Conservation (phyloP, 805 yeast genomes). For the Scheffersomyces spartinae region DNA sequence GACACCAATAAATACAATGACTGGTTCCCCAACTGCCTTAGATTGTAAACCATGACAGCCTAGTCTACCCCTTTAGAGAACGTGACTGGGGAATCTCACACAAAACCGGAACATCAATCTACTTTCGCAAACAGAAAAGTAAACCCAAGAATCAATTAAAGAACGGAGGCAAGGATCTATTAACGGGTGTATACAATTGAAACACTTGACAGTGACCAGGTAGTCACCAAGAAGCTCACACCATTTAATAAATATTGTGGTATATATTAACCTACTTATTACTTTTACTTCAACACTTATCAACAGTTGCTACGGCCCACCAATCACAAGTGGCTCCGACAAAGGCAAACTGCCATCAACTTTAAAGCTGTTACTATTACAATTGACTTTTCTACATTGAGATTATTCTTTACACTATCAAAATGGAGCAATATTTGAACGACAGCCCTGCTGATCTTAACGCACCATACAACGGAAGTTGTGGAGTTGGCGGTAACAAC, state of each 20-base stretch:
- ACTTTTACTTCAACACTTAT: neutral
- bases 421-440: slow-evolving; percentile 20
- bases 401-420: too few relatives aligned
- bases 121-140: too few relatives aligned
- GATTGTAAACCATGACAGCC: too few relatives aligned
- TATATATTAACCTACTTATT: neutral
- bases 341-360: too few relatives aligned
- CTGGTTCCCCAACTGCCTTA: too few relatives aligned
- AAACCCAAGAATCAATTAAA: too few relatives aligned
- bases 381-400: too few relatives aligned
- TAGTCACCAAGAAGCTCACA: neutral
- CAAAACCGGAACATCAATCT: neutral
- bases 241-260: slow-evolving; percentile 1
- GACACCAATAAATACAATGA: too few relatives aligned
- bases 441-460: slow-evolving; percentile 19
- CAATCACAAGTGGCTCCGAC: neutral
- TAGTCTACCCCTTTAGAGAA: neutral
- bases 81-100: slow-evolving; percentile 1
- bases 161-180: too few relatives aligned
- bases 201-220: neutral
- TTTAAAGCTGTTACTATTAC: too few relatives aligned
- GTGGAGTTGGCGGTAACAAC: too few relatives aligned
- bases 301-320: neutral
- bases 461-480: too few relatives aligned
- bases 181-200: slow-evolving; percentile 1